Conservation (phyloP, 257 asterid species). For the Parsonsia alboflavescens region DNA sequence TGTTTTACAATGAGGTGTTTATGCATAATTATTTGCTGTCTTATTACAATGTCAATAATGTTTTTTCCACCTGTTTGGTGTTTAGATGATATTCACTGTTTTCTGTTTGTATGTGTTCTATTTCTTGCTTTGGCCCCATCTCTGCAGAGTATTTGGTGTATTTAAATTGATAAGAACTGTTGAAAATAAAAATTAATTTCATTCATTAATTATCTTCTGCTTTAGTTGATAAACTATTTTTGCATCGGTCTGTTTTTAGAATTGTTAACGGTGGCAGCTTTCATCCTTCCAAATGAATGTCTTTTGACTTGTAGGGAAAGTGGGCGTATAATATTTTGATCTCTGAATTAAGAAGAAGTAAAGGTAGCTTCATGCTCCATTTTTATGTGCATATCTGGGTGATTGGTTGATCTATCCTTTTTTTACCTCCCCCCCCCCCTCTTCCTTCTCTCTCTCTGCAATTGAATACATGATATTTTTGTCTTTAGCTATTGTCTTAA, state of each 20-base stretch:
- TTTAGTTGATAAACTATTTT: slow-evolving; percentile 13
- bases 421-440: no score
- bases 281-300: slow-evolving; percentile 76
- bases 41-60: not conserved
- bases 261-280: slow-evolving; percentile 44
- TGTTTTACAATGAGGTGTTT: slow-evolving; percentile 1
- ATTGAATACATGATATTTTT: not conserved
- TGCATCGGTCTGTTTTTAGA: slow-evolving; percentile 32
- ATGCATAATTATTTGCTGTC: not conserved
- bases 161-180: slow-evolving; percentile 3
- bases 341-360: slow-evolving; percentile 34
- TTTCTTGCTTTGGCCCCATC: not conserved
- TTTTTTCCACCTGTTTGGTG: not conserved
- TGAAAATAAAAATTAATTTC: not conserved
- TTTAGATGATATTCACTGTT: not conserved
- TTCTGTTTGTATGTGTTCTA: not conserved
- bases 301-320: slow-evolving; percentile 87
- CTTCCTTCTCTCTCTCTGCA: not conserved
- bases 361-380: slow-evolving; percentile 36
- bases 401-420: not conserved
- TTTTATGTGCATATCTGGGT: slow-evolving; percentile 15
- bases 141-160: not conserved
- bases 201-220: slow-evolving; percentile 3
- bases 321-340: slow-evolving; percentile 88
- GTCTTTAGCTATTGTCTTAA: not conserved